Percentiles rank a stretch among this genome's conserved stretches.
Evolutionary conservation across 225 moss, liverwort and hornwort species (phyloP).

Genomic region (Marchantia polymorpha): DNA sequence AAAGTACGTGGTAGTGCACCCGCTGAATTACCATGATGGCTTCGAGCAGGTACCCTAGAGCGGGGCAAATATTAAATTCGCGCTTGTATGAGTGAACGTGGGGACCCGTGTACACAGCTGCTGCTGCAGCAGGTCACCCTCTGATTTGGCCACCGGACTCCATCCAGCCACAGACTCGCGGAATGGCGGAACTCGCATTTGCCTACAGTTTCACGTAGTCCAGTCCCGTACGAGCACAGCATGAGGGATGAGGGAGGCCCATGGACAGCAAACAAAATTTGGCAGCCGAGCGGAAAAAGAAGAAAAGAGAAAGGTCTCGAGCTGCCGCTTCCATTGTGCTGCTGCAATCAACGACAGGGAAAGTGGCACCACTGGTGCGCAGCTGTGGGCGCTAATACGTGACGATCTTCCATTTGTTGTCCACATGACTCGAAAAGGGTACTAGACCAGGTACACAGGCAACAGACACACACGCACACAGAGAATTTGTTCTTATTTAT

Average conservation of each 20-base stretch:
- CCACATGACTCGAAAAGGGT: background rate
- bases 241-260: background rate
- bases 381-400: background rate
- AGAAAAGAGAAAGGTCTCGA: background rate
- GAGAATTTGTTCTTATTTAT: background rate
- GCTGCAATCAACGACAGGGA: too few species aligned
- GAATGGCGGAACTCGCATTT: background rate
- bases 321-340: background rate
- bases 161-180: background rate
- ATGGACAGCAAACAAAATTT: background rate
- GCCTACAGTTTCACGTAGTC: background rate
- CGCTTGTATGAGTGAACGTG: background rate
- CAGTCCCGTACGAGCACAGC: background rate
- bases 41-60: background rate
- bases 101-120: background rate
- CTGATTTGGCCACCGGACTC: too few species aligned
- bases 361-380: background rate
- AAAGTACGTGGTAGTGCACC: background rate
- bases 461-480: slow-evolving; percentile 1
- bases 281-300: background rate
- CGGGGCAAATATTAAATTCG: background rate
- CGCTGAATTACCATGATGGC: background rate
- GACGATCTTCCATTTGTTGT: background rate
- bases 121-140: too few species aligned
- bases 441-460: background rate